phyloP scores from a whole-genome alignment of 352 stramenopile species.

The Phytopythium mirpurense region DNA sequence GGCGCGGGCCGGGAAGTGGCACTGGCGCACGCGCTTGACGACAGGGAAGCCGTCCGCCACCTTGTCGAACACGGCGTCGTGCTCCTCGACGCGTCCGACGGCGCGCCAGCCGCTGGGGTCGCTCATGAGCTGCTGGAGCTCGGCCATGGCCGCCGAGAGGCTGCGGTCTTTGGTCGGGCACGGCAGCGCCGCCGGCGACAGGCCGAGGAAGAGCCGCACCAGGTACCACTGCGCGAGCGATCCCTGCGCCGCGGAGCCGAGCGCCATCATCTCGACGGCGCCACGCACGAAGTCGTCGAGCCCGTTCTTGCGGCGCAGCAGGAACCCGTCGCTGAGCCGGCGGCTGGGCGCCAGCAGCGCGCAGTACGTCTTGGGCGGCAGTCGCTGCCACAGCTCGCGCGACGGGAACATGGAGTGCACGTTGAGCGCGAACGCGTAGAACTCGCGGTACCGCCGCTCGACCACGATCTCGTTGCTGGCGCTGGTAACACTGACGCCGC shows the following conservation, averaged over 20 bases:
- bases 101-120: constrained; percentile 31
- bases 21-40: constrained; percentile 56
- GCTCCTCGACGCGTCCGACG: constrained; percentile 24
- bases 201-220: constrained; percentile 55
- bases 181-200: constrained; percentile 24
- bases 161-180: constrained; percentile 45
- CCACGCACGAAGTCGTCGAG: constrained; percentile 61
- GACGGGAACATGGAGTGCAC: constrained; percentile 65
- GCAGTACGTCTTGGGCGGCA: constrained; percentile 75
- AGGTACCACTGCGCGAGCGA: constrained; percentile 65
- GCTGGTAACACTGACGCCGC: neutral
- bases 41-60: constrained; percentile 52
- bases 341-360: constrained; percentile 10
- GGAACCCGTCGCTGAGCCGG: constrained; percentile 38
- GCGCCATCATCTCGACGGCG: constrained; percentile 53
- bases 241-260: constrained; percentile 36
- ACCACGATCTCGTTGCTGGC: constrained; percentile 31
- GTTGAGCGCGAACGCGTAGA: constrained; percentile 60
- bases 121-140: constrained; percentile 43
- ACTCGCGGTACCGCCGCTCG: constrained; percentile 71
- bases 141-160: constrained; percentile 38
- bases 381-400: constrained; percentile 39
- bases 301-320: constrained; percentile 53
- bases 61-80: constrained; percentile 56
- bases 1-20: constrained; percentile 57